phyloP scores from a whole-genome alignment of 176 grass and related monocot species.

The Ensete ventricosum region DNA sequence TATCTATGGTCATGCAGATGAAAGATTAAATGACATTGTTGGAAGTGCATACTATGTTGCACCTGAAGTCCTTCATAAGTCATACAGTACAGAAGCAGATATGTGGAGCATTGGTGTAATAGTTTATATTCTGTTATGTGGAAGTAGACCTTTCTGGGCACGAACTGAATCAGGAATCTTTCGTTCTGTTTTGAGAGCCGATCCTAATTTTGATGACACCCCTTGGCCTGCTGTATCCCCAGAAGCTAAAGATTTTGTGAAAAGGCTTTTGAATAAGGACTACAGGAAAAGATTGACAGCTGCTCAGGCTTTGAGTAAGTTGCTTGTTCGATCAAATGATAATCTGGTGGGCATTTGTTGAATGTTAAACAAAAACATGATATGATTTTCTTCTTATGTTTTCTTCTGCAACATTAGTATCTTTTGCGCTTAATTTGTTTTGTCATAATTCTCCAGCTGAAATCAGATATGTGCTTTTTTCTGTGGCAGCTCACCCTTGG shows the following conservation, averaged over 20 bases:
- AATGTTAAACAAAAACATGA: not conserved
- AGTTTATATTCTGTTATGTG: constrained; percentile 10
- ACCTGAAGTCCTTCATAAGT: constrained; percentile 18
- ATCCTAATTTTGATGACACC: constrained; percentile 13
- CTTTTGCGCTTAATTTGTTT: not conserved
- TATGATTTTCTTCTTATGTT: no score
- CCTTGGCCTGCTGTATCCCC: constrained; percentile 7
- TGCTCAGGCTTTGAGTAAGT: constrained; percentile 14
- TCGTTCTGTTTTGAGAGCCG: constrained; percentile 16
- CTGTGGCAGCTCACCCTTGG: constrained; percentile 15
- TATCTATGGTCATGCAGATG: constrained; percentile 3
- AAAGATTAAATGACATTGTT: constrained; percentile 23
- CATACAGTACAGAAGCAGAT: constrained; percentile 15
- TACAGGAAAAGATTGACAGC: constrained; percentile 19
- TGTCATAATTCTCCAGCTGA: not conserved
- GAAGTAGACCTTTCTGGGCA: constrained; percentile 16
- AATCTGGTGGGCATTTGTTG: not conserved
- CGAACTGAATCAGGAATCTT: constrained; percentile 17
- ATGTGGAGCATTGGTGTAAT: constrained; percentile 19
- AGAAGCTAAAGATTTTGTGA: constrained; percentile 19
- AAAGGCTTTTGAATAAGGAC: constrained; percentile 13
- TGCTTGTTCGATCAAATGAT: not conserved
- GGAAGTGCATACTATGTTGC: constrained; percentile 21
- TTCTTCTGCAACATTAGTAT: no score
- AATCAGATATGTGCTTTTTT: not conserved